phyloP scores from a whole-genome alignment of 2,329 filamentous ascomycete species.

The Fusarium tricinctum region DNA sequence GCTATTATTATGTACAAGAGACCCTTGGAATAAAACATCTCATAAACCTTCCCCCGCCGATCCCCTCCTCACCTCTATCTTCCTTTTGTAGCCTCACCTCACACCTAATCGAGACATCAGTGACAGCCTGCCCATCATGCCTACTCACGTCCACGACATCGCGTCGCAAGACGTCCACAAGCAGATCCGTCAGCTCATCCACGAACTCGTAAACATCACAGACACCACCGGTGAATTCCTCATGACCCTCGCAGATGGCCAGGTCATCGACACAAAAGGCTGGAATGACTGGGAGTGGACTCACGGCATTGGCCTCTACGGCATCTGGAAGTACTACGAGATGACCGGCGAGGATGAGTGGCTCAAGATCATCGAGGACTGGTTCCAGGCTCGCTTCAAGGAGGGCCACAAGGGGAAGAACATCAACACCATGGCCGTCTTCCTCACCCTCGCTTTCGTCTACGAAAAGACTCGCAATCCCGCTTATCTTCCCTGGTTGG shows the following conservation, averaged over 20 bases:
- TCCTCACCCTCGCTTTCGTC: slow-evolving; percentile 81
- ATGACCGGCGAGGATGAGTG: slow-evolving; percentile 73
- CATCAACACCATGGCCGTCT: slow-evolving; percentile 87
- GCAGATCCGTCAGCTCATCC: slow-evolving; percentile 75
- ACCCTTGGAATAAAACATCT: background rate
- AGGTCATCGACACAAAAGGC: slow-evolving; percentile 85
- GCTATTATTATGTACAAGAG: background rate
- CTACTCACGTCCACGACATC: slow-evolving; percentile 59
- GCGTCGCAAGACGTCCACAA: slow-evolving; percentile 63
- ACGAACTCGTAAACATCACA: slow-evolving; percentile 82
- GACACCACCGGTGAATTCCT: slow-evolving; percentile 82
- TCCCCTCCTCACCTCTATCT: background rate
- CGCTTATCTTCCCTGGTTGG: slow-evolving; percentile 81
- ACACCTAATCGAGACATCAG: background rate
- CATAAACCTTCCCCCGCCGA: background rate
- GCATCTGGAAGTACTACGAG: slow-evolving; percentile 85
- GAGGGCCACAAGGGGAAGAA: slow-evolving; percentile 84
- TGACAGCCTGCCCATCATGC: slow-evolving; percentile 42
- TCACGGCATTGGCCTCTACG: slow-evolving; percentile 83
- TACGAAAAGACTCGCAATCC: slow-evolving; percentile 80
- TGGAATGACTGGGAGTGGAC: slow-evolving; percentile 91
- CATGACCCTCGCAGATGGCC: slow-evolving; percentile 77
- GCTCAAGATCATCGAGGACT: slow-evolving; percentile 77
- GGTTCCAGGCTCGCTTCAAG: slow-evolving; percentile 78
- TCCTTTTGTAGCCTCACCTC: background rate